Evolutionary conservation across 495 filamentous ascomycete genomes (phyloP).

Genomic region (Penicillium tannophilum): DNA sequence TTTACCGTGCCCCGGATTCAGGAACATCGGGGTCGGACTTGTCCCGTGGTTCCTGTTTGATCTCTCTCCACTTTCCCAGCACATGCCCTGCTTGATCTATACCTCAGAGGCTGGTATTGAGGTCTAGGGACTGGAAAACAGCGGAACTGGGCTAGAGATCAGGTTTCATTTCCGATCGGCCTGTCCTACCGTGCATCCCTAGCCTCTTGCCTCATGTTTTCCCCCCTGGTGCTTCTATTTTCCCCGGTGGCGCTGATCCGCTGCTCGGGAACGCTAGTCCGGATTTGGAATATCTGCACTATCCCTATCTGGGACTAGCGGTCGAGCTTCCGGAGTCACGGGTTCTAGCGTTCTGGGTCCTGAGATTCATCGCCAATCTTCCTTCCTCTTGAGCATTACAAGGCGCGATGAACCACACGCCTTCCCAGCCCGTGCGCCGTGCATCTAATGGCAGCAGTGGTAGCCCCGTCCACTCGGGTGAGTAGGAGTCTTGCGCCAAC

Average conservation of each 20-base stretch:
- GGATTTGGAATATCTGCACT: constrained; percentile 7
- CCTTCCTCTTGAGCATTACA: constrained; percentile 13
- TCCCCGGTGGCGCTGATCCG: constrained; percentile 42
- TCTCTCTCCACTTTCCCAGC: constrained; percentile 21
- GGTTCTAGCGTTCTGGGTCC: constrained; percentile 33
- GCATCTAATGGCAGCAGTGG: constrained; percentile 41
- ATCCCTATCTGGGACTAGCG: constrained; percentile 34
- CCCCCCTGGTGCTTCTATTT: constrained; percentile 23
- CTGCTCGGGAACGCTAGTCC: constrained; percentile 46
- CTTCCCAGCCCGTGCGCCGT: constrained; percentile 35
- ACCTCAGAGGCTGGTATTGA: neutral
- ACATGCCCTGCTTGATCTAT: neutral
- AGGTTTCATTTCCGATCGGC: neutral
- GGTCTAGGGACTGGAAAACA: neutral
- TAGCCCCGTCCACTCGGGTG: constrained; percentile 41
- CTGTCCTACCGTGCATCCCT: neutral
- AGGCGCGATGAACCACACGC: constrained; percentile 35
- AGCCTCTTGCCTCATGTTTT: constrained; percentile 6
- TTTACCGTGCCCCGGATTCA: constrained; percentile 24
- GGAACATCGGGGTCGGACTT: constrained; percentile 26
- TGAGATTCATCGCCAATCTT: constrained; percentile 18
- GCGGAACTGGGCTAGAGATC: neutral
- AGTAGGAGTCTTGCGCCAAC: constrained; percentile 25
- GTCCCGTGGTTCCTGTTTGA: constrained; percentile 25
- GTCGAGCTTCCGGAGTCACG: constrained; percentile 47